Evolutionary conservation across 352 stramenopile species (phyloP).

Genomic region (Globisporangium spiculum): DNA sequence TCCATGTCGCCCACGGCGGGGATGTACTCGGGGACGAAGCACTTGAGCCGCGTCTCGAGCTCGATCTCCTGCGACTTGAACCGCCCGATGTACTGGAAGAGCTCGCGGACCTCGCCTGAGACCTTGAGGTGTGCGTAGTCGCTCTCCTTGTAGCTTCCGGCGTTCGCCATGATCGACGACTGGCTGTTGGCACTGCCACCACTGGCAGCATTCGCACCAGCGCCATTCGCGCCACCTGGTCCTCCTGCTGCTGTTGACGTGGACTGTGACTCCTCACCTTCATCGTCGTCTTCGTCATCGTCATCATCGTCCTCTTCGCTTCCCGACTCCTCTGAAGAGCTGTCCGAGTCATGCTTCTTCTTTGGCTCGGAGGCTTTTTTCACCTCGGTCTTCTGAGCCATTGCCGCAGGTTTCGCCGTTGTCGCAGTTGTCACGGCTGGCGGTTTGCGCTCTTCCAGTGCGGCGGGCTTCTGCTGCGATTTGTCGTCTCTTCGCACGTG

Average conservation of each 20-base stretch:
- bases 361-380: constrained; percentile 46
- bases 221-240: constrained; percentile 2
- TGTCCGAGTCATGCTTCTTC: constrained; percentile 56
- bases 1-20: constrained; percentile 96
- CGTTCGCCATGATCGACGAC: constrained; percentile 62
- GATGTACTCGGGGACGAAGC: constrained; percentile 97
- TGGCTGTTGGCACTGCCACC: constrained; percentile 31
- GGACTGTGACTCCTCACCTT: constrained; percentile 36
- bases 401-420: constrained; percentile 25
- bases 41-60: constrained; percentile 94
- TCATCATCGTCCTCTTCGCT: constrained; percentile 71
- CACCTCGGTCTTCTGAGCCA: constrained; percentile 27
- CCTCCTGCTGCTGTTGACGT: constrained; percentile 16
- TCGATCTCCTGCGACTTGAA: constrained; percentile 96
- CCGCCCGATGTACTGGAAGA: constrained; percentile 93
- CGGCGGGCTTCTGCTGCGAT: constrained; percentile 15
- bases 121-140: constrained; percentile 89
- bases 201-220: constrained; percentile 3
- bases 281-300: constrained; percentile 61
- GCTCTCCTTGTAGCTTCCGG: constrained; percentile 83
- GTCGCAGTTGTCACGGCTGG: constrained; percentile 6
- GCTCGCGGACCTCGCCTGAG: constrained; percentile 84
- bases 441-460: constrained; percentile 16
- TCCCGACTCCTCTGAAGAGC: constrained; percentile 63
- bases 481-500: constrained; percentile 26